These are phyloP conservation scores for Claviceps humidiphila DNA, from an alignment of 2,329 filamentous ascomycete species.

Conservation along the genomic window DNA sequence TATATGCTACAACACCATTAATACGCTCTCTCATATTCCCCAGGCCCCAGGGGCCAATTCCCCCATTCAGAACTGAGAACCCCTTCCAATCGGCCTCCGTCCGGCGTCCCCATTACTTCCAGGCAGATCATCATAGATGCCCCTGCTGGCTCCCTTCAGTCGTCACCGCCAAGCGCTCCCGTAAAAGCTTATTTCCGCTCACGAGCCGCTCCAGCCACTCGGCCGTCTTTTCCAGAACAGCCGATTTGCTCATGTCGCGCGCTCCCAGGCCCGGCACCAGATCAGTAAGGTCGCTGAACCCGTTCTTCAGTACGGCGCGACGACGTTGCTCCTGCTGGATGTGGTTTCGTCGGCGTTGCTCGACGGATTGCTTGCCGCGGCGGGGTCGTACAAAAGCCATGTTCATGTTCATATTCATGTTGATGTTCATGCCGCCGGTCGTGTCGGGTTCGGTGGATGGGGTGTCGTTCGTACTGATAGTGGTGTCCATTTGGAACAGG, in stretches of 20 bases:
- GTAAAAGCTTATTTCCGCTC: neutral
- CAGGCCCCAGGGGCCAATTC: too few species aligned
- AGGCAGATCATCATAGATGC: too few species aligned
- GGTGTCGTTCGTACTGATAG: neutral
- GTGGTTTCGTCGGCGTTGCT: slow-evolving; percentile 1
- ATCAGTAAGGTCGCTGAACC: neutral
- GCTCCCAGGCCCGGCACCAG: neutral
- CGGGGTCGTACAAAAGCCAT: neutral
- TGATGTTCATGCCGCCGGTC: neutral
- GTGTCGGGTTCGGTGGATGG: neutral
- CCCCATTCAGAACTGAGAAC: too few species aligned
- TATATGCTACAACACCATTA: too few species aligned
- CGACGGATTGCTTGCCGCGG: neutral
- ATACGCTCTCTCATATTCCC: too few species aligned
- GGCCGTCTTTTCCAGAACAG: neutral
- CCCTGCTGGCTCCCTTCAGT: neutral
- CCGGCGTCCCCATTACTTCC: too few species aligned
- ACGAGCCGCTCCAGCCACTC: slow-evolving; percentile 1
- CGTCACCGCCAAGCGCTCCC: neutral
- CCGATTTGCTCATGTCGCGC: slow-evolving; percentile 1
- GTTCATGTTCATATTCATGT: neutral
- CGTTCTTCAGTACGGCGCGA: neutral
- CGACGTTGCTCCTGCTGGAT: slow-evolving; percentile 2
- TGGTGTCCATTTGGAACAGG: neutral
- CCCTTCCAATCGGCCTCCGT: too few species aligned